Conservation (phyloP, 176 grass and related monocot species). For the Stipa capillata region DNA sequence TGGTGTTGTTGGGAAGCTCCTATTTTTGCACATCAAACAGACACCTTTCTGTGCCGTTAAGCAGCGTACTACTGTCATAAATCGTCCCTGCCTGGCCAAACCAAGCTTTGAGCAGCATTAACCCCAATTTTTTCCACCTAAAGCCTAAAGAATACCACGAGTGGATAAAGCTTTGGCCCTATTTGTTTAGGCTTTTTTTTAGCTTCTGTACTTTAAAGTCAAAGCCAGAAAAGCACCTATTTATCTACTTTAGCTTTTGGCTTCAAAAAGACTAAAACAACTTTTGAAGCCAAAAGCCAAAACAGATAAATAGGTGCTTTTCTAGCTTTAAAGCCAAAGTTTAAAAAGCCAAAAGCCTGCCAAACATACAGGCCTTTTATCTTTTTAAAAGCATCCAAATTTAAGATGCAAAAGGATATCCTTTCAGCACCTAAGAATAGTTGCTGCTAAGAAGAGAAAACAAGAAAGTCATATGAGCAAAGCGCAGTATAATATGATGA, state of each 20-base stretch:
- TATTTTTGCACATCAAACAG: constrained; percentile 18
- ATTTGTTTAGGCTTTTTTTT: too few relatives aligned
- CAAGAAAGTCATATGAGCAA: neutral
- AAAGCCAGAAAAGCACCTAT: too few relatives aligned
- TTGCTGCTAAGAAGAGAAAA: neutral
- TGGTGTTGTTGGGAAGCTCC: neutral
- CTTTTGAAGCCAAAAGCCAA: too few relatives aligned
- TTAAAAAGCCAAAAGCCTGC: too few relatives aligned
- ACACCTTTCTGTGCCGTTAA: constrained; percentile 20
- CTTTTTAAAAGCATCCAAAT: neutral
- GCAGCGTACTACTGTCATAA: neutral
- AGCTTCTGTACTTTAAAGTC: too few relatives aligned
- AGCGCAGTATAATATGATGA: neutral
- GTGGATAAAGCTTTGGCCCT: constrained; percentile 19
- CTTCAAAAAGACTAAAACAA: too few relatives aligned
- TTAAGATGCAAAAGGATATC: neutral
- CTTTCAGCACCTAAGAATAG: constrained; percentile 5
- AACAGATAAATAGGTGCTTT: too few relatives aligned
- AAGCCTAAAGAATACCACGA: neutral
- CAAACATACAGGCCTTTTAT: too few relatives aligned
- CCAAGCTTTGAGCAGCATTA: constrained; percentile 10
- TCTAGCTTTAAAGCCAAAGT: too few relatives aligned
- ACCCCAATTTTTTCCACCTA: neutral
- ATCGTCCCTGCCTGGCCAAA: neutral
- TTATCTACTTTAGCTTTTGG: too few relatives aligned